A percentile compares a stretch with the other conserved stretches of the same genome.
These are phyloP conservation scores for Lepidium aucheri DNA, from an alignment of 345 rosid genomes.

Conservation along the genomic window DNA sequence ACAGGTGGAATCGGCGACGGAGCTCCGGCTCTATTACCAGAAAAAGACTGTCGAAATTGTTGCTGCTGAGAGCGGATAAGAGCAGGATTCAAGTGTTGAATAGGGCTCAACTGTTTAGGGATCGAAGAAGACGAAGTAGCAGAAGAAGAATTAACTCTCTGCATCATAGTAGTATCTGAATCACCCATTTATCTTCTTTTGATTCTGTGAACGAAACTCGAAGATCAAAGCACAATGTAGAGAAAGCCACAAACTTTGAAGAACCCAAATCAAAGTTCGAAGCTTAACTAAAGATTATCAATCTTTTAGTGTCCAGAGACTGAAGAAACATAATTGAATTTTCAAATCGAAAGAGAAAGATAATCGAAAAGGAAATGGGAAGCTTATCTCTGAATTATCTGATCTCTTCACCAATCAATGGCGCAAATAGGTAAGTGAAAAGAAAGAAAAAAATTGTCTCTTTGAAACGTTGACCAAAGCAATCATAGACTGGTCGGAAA, in stretches of 20 bases:
- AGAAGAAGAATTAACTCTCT: not conserved
- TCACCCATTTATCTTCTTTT: not conserved
- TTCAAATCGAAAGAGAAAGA: not conserved
- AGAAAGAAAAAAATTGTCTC: not conserved
- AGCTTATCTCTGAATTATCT: not conserved
- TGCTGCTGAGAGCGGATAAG: slow-evolving; percentile 11
- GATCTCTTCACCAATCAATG: not conserved
- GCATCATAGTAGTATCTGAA: slow-evolving; percentile 6
- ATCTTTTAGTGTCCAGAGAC: too few species aligned
- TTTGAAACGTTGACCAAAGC: slow-evolving; percentile 10
- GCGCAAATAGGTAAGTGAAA: not conserved
- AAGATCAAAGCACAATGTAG: not conserved
- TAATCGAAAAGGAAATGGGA: not conserved
- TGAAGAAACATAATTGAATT: not conserved
- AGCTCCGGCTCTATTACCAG: slow-evolving; percentile 23
- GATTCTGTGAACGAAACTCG: not conserved
- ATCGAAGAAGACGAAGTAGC: slow-evolving; percentile 17
- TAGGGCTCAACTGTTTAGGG: slow-evolving; percentile 12
- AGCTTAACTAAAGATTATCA: too few species aligned
- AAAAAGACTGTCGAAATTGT: slow-evolving; percentile 5
- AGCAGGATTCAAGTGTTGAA: slow-evolving; percentile 15
- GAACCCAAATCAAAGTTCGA: not conserved
- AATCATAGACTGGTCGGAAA: slow-evolving; percentile 24
- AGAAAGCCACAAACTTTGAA: not conserved
- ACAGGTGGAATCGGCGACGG: slow-evolving; percentile 28